Percentiles rank a stretch among this genome's conserved stretches.
phyloP scores from a whole-genome alignment of 805 yeast genomes.

The Metschnikowia baotianmanensis region DNA sequence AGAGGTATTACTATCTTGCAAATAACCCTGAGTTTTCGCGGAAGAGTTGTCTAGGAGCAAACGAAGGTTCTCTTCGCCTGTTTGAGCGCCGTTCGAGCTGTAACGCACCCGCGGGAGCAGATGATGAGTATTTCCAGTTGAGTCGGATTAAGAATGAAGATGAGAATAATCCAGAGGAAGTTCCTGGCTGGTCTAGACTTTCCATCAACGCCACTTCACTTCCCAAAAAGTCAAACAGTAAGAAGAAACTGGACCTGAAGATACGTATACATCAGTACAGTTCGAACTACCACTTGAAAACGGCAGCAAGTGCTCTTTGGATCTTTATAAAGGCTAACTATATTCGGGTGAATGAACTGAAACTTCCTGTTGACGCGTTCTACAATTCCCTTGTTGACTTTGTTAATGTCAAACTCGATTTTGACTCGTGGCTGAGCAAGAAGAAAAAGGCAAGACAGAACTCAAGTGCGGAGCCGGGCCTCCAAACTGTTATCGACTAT shows the following conservation, averaged over 20 bases:
- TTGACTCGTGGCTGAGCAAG: constrained; percentile 67
- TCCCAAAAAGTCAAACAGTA: constrained; percentile 4
- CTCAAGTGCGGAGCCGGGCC: constrained; percentile 22
- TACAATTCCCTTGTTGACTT: constrained; percentile 83
- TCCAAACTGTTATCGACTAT: constrained; percentile 46
- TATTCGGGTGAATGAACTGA: constrained; percentile 21
- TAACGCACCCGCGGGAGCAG: constrained; percentile 1
- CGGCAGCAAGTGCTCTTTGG: constrained; percentile 61
- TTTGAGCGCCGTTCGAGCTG: constrained; percentile 4
- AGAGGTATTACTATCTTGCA: constrained; percentile 46
- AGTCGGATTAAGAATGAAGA: constrained; percentile 18
- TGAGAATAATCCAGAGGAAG: constrained; percentile 7
- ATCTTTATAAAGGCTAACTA: constrained; percentile 55
- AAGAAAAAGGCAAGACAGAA: constrained; percentile 12
- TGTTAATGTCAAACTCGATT: constrained; percentile 74
- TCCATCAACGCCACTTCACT: constrained; percentile 3
- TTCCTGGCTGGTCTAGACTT: constrained; percentile 14
- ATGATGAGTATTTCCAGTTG: constrained; percentile 14
- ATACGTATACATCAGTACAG: constrained; percentile 62
- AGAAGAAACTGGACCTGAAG: constrained; percentile 25
- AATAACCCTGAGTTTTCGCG: constrained; percentile 22
- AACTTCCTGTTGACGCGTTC: constrained; percentile 43
- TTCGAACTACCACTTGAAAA: constrained; percentile 75
- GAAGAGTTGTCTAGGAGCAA: constrained; percentile 7
- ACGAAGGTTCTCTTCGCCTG: background rate